These are phyloP conservation scores for Paragyromitra xinjiangensis DNA, from an alignment of 495 filamentous ascomycete species.

Conservation along the genomic window DNA sequence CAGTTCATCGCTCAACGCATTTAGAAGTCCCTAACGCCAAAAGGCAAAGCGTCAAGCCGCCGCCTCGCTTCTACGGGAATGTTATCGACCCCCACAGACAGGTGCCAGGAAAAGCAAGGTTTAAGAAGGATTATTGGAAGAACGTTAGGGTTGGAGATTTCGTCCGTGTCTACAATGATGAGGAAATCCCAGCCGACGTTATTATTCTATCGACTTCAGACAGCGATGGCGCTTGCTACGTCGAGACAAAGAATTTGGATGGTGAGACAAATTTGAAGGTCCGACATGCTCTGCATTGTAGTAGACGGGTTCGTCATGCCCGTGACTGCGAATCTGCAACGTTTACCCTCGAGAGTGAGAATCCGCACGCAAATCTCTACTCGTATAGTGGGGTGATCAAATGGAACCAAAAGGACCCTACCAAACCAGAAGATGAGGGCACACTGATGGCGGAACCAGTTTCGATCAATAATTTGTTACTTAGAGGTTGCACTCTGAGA, in stretches of 20 bases:
- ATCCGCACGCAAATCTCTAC: slow-evolving; percentile 92
- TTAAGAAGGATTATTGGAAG: slow-evolving; percentile 95
- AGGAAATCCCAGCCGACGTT: slow-evolving; percentile 93
- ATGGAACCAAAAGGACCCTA: slow-evolving; percentile 79
- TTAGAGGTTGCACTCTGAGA: slow-evolving; percentile 89
- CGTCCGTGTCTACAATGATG: slow-evolving; percentile 94
- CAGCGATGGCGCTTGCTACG: slow-evolving; percentile 92
- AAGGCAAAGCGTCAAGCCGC: slow-evolving; percentile 58
- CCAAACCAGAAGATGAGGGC: slow-evolving; percentile 67
- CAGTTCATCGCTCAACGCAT: slow-evolving; percentile 45
- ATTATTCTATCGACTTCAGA: slow-evolving; percentile 97
- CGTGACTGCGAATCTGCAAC: slow-evolving; percentile 87
- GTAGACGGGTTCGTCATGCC: slow-evolving; percentile 84
- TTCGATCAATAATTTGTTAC: slow-evolving; percentile 90
- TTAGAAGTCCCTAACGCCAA: slow-evolving; percentile 57
- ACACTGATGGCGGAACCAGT: slow-evolving; percentile 90
- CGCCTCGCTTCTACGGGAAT: slow-evolving; percentile 67
- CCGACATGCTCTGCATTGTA: slow-evolving; percentile 86
- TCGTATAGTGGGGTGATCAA: slow-evolving; percentile 87
- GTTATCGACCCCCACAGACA: slow-evolving; percentile 68
- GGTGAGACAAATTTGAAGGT: slow-evolving; percentile 99
- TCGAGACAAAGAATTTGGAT: slow-evolving; percentile 98
- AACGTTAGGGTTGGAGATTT: slow-evolving; percentile 95
- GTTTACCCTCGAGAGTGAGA: slow-evolving; percentile 90
- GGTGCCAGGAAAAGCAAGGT: slow-evolving; percentile 72